Evolutionary conservation across 2,329 filamentous ascomycete species (phyloP).

Genomic region (Pseudonectria foliicola): DNA sequence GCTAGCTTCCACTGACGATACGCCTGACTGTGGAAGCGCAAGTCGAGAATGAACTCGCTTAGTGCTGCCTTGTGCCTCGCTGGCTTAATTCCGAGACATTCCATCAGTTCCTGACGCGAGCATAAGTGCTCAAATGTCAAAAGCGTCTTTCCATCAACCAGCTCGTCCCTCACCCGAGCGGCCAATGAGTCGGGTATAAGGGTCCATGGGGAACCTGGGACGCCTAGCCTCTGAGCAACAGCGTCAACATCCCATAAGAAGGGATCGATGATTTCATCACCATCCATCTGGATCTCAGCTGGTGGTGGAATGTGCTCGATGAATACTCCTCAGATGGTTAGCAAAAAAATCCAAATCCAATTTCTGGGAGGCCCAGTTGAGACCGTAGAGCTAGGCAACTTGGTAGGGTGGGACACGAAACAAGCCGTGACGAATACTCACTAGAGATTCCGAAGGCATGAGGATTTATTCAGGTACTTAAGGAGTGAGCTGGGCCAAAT

Average conservation of each 20-base stretch:
- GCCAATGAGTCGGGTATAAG: slow-evolving; percentile 45
- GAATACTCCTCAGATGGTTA: slow-evolving; percentile 3
- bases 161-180: slow-evolving; percentile 48
- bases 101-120: slow-evolving; percentile 41
- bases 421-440: too few relatives aligned
- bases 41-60: slow-evolving; percentile 46
- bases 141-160: slow-evolving; percentile 59
- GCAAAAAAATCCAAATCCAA: not conserved
- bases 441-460: too few relatives aligned
- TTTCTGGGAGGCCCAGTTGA: too few relatives aligned
- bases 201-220: slow-evolving; percentile 42
- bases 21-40: slow-evolving; percentile 44
- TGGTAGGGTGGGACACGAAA: too few relatives aligned
- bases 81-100: slow-evolving; percentile 49
- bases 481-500: too few relatives aligned
- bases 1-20: slow-evolving; percentile 33
- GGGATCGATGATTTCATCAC: slow-evolving; percentile 49
- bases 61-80: slow-evolving; percentile 53
- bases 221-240: slow-evolving; percentile 60
- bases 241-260: slow-evolving; percentile 64
- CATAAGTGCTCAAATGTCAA: slow-evolving; percentile 49
- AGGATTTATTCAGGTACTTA: too few relatives aligned
- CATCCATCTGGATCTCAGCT: slow-evolving; percentile 19
- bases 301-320: slow-evolving; percentile 1
- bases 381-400: too few relatives aligned